Evolutionary conservation across 2,329 filamentous ascomycete genomes (phyloP).

Genomic region (Aspergillus ibericus): DNA sequence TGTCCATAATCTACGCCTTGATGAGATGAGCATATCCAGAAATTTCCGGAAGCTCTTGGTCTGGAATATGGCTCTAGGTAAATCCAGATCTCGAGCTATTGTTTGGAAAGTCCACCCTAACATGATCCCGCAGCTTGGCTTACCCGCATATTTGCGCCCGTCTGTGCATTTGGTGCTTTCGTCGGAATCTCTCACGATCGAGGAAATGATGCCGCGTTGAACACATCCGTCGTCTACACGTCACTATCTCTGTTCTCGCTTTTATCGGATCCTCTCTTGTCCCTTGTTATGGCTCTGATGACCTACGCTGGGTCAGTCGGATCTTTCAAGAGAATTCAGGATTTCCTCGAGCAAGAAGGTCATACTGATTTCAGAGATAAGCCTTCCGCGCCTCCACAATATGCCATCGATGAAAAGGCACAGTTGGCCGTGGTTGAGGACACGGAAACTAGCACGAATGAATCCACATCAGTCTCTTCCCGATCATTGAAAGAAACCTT

Average conservation of each 20-base stretch:
- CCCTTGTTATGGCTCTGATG: conserved; percentile 48
- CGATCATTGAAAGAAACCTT: conserved; percentile 23
- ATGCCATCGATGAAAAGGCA: conserved; percentile 22
- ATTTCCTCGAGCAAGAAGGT: conserved; percentile 42
- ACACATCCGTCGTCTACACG: conserved; percentile 47
- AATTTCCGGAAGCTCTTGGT: conserved; percentile 44
- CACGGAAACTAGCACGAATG: conserved; percentile 24
- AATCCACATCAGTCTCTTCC: conserved; percentile 24
- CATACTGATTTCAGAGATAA: conserved; percentile 29
- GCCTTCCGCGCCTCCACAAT: conserved; percentile 9
- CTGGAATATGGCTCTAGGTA: conserved; percentile 42
- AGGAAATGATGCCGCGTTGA: conserved; percentile 32
- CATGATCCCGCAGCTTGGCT: conserved; percentile 31
- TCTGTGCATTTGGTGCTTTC: conserved; percentile 49
- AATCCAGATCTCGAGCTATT: conserved; percentile 7
- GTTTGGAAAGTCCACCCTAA: neutral
- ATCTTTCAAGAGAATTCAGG: conserved; percentile 49
- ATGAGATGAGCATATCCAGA: conserved; percentile 45
- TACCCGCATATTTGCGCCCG: conserved; percentile 45
- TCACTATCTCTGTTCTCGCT: conserved; percentile 51
- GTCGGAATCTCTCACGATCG: conserved; percentile 41
- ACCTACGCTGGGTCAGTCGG: conserved; percentile 47
- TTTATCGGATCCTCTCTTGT: conserved; percentile 47
- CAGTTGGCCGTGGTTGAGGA: conserved; percentile 22
- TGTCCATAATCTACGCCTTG: conserved; percentile 41